Percentiles rank a stretch among this genome's conserved stretches.
Evolutionary conservation across 305 asterid genomes (phyloP).

Genomic region (Solanum hybrid): DNA sequence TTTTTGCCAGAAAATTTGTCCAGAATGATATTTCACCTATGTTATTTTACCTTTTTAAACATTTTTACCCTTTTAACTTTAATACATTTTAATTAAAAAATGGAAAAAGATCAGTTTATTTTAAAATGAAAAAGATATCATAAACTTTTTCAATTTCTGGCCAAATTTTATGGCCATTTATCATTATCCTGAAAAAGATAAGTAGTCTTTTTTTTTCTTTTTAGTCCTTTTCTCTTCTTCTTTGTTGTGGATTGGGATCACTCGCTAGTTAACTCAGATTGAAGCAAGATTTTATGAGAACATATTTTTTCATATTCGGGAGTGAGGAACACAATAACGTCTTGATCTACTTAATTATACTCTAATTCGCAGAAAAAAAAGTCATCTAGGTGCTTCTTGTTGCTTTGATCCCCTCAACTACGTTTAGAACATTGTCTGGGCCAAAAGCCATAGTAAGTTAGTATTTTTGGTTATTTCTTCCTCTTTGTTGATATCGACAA

Average conservation of each 20-base stretch:
- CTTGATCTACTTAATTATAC: background rate
- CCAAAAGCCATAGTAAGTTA: background rate
- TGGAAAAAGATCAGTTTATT: no score
- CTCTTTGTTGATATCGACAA: background rate
- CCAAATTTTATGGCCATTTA: no score
- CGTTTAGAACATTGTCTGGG: background rate
- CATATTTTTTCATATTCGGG: background rate
- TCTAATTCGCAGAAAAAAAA: background rate
- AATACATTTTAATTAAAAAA: no score
- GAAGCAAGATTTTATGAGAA: background rate
- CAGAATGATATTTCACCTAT: no score
- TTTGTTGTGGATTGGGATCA: background rate
- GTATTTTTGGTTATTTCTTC: background rate
- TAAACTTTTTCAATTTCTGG: no score
- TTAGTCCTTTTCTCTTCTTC: background rate
- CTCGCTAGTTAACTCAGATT: background rate
- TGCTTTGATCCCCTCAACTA: background rate
- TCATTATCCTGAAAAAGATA: conserved; percentile 3
- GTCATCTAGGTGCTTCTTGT: background rate
- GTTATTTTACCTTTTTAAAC: no score
- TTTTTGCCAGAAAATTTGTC: no score
- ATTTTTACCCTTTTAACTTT: no score
- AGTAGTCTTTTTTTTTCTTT: background rate
- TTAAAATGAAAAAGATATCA: no score
- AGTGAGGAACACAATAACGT: background rate